Base-by-base conservation (phyloP, 164 flowering plant species). In the Dillenia suffruticosa region DNA sequence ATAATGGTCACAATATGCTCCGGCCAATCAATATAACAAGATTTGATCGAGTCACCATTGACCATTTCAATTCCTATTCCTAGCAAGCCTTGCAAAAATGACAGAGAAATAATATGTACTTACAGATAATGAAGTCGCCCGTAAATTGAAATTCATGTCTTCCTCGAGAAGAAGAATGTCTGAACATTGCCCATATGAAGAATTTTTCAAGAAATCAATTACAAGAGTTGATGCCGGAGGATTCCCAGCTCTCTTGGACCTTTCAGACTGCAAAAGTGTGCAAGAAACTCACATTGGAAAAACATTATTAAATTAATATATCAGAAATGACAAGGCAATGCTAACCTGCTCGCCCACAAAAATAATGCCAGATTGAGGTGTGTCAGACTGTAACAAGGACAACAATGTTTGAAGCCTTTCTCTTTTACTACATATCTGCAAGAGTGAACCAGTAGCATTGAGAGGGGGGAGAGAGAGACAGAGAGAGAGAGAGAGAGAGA, bases 321-420 rank as follows among this genome's bases (percentile, higher is more conserved):
- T 9, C 5, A 10, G 60, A 55, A 55, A 24, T 17, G n/a, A 24
- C 12, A 11, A 55, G 32, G 40, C 57, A 53, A 46, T 57, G 65
- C 80, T 48, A n/a, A 89, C 97, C 86, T 91, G 96, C 74, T 89
- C 97, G 63, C 79, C 70, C 56, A 82, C 94, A 74, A 94, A 94
- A 63, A 91, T 74, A 49, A 94, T 94, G 74, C 85, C 87, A 66
- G 86, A 84, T 54, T 84, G 74, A 46, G 97, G 94, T 55, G 72
- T 66, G 70, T 91, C 94, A 46, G 54, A 64, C 56, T 75, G 74
- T 65, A 94, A 62, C 59, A 89, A 71, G 63, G 78, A 71, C 43
- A 84, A 69, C 76, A 91, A 71, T 11, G 74, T 71, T 64, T 81
- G 63, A 61, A 73, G 75, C 70, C 74, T 89, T 46, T 67, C 71